Base-by-base conservation (phyloP, 805 yeast species). In the Candida cerambycidarum region DNA sequence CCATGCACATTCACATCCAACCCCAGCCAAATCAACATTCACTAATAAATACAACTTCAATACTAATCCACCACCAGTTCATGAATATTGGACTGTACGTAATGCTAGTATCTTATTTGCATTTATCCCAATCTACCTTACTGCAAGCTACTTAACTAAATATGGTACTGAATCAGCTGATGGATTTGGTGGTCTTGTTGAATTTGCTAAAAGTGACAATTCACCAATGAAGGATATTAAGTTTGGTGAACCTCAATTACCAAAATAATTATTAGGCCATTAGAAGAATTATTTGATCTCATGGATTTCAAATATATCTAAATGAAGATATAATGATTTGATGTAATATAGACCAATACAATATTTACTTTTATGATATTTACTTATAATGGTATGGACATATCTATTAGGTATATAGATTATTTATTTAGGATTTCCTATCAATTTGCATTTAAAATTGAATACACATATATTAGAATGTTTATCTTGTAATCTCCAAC, bases 1-100 rank as follows among this genome's bases (percentile, higher is more conserved):
- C 9, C 43, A 39, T 28, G 55, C 55, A 21, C 39, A 36, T 29
- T 4, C 17, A 5, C 48, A 54, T 27, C 51, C 54, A 11, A 27
- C 54, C 8, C 46, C 50, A 19, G 55, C 53, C 18, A 44, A 41
- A 35, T 43, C 67, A n/a, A 41, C 65, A n/a, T 70, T 70, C 62
- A 65, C 55, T 55, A 70, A 70, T 61, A 70, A 68, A 45, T 53
- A 59, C 57, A 62, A 65, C 55, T 70, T 70, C 58, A 62, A 70
- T 56, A 62, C 59, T 45, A 58, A 58, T 43, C 75, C 75, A 27
- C 76, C 76, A 31, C 75, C 68, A 39, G 69, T 67, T 39, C 76
- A 70, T 50, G 65, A 62, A 47, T 70, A 70, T 59, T 70, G 76
- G 76, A 66, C 62, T 51, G 53, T 55, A 48, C 60, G 67, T 44